Base-by-base conservation (phyloP, 768 basidiomycete genomes). In the Tremella fuciformis region DNA sequence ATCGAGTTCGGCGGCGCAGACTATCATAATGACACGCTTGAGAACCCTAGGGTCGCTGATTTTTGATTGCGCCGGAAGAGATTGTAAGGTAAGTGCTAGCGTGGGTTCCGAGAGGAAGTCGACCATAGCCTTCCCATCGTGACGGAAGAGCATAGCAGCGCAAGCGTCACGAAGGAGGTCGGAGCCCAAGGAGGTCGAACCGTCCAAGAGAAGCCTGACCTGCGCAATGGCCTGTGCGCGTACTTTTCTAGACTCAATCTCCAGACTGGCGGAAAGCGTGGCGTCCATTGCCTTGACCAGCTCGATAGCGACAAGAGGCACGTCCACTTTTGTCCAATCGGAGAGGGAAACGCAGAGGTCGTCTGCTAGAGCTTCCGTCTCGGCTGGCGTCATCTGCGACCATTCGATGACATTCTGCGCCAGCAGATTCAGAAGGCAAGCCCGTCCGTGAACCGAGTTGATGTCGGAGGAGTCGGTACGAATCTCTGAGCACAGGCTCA, bases 381-480 rank as follows among this genome's bases (percentile, higher is more conserved):
- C 29, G 29, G 29, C 11, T 11, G 29, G 29, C 29, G 11, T 11
- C 13, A 54, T 13, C n/a, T 53, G 42, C 6, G 19, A 15, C 63
- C 55, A 60, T 15, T 55, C 55, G 39, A 66, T 60, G 18, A 66
- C 64, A 51, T 57, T 46, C n/a, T 29, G n/a, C 29, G 62, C 21
- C 1, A 66, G 55, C 22, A 59, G 54, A 2, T 58, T 48, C 21
- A 57, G 15, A 34, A 58, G 51, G 4, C 58, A 29, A 3, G 63
- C 38, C 6, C 55, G 22, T 8, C 65, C 65, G 42, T 66, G 62
- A 13, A 53, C 54, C 21, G 25, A 39, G 56, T 59, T 57, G 16
- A 19, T 29, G 6, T 55, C 38, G 22, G 29, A 34, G 42, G 22
- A 47, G 13, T 49, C n/a, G 8, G n/a, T 26, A n/a, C 40, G 40